Evolutionary conservation across 1,284 basidiomycete genomes (phyloP).

Genomic region (Sanghuangporus baumii): DNA sequence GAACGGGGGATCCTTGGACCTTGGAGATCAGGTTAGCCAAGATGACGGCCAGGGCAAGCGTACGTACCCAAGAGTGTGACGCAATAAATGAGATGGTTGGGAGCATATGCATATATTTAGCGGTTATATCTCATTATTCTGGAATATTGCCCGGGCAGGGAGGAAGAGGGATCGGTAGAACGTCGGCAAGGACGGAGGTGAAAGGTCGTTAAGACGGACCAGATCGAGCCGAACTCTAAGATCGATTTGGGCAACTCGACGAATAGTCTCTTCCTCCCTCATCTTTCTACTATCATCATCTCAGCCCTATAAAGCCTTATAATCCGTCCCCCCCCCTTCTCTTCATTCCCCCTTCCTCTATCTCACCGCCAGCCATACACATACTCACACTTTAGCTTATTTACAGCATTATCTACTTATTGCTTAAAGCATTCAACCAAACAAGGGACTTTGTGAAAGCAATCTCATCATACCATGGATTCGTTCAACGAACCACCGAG

Average conservation of each 20-base stretch:
- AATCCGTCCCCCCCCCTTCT: neutral
- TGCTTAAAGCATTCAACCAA: constrained; percentile 42
- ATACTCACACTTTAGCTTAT: neutral
- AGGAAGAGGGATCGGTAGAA: neutral
- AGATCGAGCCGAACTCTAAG: neutral
- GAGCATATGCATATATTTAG: neutral
- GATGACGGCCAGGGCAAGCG: too few relatives aligned
- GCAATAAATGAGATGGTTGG: neutral
- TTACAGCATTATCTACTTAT: neutral
- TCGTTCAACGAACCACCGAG: constrained; percentile 40
- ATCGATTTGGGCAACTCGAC: constrained; percentile 2
- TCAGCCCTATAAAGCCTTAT: neutral
- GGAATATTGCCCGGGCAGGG: neutral
- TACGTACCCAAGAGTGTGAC: neutral
- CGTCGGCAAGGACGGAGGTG: neutral
- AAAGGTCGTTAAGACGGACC: neutral
- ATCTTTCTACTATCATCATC: constrained; percentile 2
- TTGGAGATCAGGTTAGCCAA: too few relatives aligned
- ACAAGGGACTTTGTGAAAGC: constrained; percentile 28
- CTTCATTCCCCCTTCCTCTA: neutral
- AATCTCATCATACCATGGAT: constrained; percentile 32
- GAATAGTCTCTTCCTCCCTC: neutral
- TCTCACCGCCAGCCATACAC: neutral
- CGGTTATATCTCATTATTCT: too few relatives aligned
- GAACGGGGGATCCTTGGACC: neutral